phyloP scores from a whole-genome alignment of 2,329 filamentous ascomycete genomes.

The Dactylellina drechsleri region DNA sequence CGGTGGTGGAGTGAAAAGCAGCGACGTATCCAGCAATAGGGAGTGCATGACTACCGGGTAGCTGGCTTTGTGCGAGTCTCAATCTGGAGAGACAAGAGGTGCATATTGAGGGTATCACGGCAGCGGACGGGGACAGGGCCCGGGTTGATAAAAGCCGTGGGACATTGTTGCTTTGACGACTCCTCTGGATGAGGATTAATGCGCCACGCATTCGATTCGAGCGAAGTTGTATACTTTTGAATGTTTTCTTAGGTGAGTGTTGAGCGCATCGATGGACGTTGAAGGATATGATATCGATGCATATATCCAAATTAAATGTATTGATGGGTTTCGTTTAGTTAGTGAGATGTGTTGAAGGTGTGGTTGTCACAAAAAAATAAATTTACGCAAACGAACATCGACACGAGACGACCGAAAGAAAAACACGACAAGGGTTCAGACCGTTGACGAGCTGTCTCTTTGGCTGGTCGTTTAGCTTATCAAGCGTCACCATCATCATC shows the following conservation, averaged over 20 bases:
- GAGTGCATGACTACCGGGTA: conserved; percentile 25
- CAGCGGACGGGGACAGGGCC: conserved; percentile 19
- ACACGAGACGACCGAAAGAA: not conserved
- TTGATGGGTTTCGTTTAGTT: not conserved
- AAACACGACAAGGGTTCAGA: not conserved
- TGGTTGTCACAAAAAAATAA: conserved; percentile 21
- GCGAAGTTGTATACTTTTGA: not conserved
- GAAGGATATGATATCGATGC: not conserved
- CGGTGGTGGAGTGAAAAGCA: conserved; percentile 24
- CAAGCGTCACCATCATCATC: not conserved
- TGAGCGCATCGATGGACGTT: not conserved
- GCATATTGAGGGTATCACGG: conserved; percentile 34
- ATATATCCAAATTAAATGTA: too few species aligned
- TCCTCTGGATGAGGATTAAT: conserved; percentile 26
- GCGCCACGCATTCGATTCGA: conserved; percentile 36
- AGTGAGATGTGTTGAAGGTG: conserved; percentile 39
- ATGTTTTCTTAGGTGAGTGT: not conserved
- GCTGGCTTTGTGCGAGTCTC: conserved; percentile 11
- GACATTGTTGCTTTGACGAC: conserved; percentile 43
- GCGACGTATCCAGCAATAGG: conserved; percentile 8
- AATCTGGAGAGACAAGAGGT: conserved; percentile 43
- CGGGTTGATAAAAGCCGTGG: conserved; percentile 18
- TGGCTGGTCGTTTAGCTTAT: not conserved
- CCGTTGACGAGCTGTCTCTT: not conserved
- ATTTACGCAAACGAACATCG: conserved; percentile 22